Percentiles rank a stretch among this genome's conserved stretches.
Conservation (phyloP, 2,329 filamentous ascomycete species). For the Exophiala phaeomuriformis region DNA sequence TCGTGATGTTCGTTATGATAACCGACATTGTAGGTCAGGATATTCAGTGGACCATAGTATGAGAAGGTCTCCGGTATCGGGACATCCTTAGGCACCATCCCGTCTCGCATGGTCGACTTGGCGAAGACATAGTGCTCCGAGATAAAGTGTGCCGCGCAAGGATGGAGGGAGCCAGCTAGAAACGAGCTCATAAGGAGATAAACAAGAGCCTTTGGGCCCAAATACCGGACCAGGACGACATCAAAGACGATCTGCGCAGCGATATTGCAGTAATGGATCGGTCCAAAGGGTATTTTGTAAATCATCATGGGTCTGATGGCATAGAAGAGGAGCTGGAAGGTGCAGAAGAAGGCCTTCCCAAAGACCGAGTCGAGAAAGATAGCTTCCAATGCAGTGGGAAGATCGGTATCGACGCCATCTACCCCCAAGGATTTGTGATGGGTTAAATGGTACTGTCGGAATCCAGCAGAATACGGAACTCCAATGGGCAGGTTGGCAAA, state of each 20-base stretch:
- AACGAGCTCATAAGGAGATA: conserved; percentile 89
- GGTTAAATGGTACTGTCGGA: conserved; percentile 94
- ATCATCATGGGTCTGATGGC: conserved; percentile 91
- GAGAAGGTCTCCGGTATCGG: conserved; percentile 88
- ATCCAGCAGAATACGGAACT: conserved; percentile 90
- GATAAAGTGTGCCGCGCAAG: conserved; percentile 95
- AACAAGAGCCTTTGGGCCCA: conserved; percentile 59
- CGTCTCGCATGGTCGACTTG: conserved; percentile 38
- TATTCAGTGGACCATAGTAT: conserved; percentile 90
- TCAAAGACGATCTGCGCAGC: conserved; percentile 71
- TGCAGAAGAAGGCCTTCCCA: conserved; percentile 97
- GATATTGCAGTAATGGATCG: conserved; percentile 77
- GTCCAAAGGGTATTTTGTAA: conserved; percentile 80
- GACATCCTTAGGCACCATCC: conserved; percentile 28
- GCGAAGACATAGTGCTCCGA: conserved; percentile 83
- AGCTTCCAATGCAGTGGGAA: conserved; percentile 86
- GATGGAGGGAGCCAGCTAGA: conserved; percentile 86
- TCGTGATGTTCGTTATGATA: conserved; percentile 99
- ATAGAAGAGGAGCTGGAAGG: conserved; percentile 99
- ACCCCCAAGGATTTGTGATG: conserved; percentile 98
- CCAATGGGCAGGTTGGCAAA: conserved; percentile 94
- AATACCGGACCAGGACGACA: conserved; percentile 54
- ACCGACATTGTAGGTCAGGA: conserved; percentile 93
- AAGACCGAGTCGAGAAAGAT: conserved; percentile 85
- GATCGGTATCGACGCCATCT: conserved; percentile 89